Base-by-base conservation (phyloP, 768 basidiomycete genomes). In the Leucosporidium scottii region DNA sequence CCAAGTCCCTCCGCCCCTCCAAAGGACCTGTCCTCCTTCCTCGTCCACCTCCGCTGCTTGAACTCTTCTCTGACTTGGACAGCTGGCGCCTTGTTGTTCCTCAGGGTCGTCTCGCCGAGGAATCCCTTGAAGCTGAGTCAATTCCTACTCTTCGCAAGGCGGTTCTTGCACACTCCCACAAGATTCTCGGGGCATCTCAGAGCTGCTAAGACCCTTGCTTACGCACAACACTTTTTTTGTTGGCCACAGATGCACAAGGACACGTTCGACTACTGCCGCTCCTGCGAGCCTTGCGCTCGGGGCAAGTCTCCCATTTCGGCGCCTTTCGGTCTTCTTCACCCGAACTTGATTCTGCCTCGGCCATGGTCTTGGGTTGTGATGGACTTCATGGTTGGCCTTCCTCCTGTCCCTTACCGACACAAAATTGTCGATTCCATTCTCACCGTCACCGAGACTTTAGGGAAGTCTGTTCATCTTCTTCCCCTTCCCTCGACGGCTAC, bases 241-340 rank as follows among this genome's bases (percentile, higher is more conserved):
- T 59, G 69, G 76, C 70, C 61, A 71, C 74, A 81, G 81, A 81
- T 65, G 78, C 0, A 49, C 0, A 64, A 79, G 34, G 70, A 81
- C 0, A 78, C 78, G 57, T 9, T 59, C 0, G 36, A 73, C 23
- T 80, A 81, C 17, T 77, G 81, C 0, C 71, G 77, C 64, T 76
- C 65, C 7, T 80, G 78, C 60, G 74, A 28, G n/a, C 73, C 34
- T 3, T 82, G 69, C 73, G 78, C 61, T 71, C 61, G 75, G 0
- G 79, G 81, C 71, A 82, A 83, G 69, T 70, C 34, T 3, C 4
- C 49, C 3, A 65, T 18, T 4, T 49, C 49, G 7, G 49, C 49
- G 7, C 49, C 49, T 7, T 49, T 49, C 17, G 49, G 49, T 4
- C 5, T 49, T n/a, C 49, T 49, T 4, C 49, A 49, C n/a, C 49